Conservation (phyloP, 2,329 filamentous ascomycete species). For the Penicillium nordicum region DNA sequence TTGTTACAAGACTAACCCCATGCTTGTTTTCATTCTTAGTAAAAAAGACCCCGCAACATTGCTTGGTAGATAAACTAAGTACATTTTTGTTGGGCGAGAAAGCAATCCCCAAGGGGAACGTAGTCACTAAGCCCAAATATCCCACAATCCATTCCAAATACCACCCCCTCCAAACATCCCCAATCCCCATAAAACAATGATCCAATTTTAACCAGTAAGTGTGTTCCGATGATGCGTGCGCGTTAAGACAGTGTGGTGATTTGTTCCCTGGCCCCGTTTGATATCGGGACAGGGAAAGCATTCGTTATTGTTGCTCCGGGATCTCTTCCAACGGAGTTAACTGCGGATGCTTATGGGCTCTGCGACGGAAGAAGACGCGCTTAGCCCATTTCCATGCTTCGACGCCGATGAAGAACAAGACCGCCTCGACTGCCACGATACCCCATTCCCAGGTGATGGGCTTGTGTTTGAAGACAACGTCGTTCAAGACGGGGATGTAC, state of each 20-base stretch:
- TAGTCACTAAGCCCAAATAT: neutral
- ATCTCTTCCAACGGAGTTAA: neutral
- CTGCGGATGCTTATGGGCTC: neutral
- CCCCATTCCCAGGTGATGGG: too few species aligned
- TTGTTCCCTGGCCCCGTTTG: slow-evolving; percentile 14
- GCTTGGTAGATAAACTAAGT: neutral
- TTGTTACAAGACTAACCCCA: neutral
- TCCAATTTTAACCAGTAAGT: neutral
- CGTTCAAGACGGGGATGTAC: slow-evolving; percentile 65
- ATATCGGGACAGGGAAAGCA: slow-evolving; percentile 16
- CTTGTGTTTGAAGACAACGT: slow-evolving; percentile 46
- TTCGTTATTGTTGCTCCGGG: slow-evolving; percentile 11
- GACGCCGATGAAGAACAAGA: too few species aligned
- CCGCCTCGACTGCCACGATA: too few species aligned
- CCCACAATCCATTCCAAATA: neutral
- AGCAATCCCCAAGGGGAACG: neutral
- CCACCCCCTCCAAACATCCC: neutral
- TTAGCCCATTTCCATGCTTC: too few species aligned
- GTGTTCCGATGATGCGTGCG: neutral
- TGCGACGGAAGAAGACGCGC: too few species aligned
- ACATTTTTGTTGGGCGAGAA: neutral
- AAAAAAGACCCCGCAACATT: neutral
- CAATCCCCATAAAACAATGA: neutral
- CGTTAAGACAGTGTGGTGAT: neutral
- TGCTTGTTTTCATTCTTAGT: slow-evolving; percentile 1